Base-by-base conservation (phyloP, 1,284 basidiomycete species). In the Fomitopsis pinicola region DNA sequence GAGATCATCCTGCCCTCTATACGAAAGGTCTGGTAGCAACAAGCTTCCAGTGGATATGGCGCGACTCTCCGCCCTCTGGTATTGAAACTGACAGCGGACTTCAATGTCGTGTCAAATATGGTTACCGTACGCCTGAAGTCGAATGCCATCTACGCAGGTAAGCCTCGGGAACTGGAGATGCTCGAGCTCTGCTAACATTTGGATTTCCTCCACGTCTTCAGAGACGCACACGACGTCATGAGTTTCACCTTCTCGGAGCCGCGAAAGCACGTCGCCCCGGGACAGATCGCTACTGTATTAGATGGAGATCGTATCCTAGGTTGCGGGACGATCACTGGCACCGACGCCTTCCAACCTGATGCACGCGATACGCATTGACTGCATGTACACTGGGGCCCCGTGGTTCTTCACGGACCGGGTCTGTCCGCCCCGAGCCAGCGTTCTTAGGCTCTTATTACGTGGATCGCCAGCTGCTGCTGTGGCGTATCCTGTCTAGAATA, bases 231-330 rank as follows among this genome's bases (percentile, higher is more conserved):
- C 15, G 66, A 40, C 35, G 68, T 66, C 28, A 69, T 85, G 45
- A 67, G 69, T 26, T 80, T 88, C 58, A 71, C 69, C 15, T 90
- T 92, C 66, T 76, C 80, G 50, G 74, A 82, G 46, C 83, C 87
- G 0, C 81, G 92, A 55, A 82, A 83, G 53, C 89, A 86, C 4
- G 86, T 94, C n/a, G 82, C 93, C 0, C 80, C 85, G 0, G 95
- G 95, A 2, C 95, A 97, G 73, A 82, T 91, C 35, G 88, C 87
- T 7, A 88, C 83, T 0, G 64, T 97, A 6, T 97, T 88, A 77
- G 80, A 87, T 62, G 84, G 77, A 2, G 82, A 88, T 59, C 89
- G 88, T 86, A 95, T 94, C 75, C 78, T 97, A 28, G 95, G 95
- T 2, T 92, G 90, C 69, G 95, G 92, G 19, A 75, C 81, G 12